These are phyloP conservation scores for Trichocladium antarcticum DNA, from an alignment of 495 filamentous ascomycete genomes.

Conservation along the genomic window DNA sequence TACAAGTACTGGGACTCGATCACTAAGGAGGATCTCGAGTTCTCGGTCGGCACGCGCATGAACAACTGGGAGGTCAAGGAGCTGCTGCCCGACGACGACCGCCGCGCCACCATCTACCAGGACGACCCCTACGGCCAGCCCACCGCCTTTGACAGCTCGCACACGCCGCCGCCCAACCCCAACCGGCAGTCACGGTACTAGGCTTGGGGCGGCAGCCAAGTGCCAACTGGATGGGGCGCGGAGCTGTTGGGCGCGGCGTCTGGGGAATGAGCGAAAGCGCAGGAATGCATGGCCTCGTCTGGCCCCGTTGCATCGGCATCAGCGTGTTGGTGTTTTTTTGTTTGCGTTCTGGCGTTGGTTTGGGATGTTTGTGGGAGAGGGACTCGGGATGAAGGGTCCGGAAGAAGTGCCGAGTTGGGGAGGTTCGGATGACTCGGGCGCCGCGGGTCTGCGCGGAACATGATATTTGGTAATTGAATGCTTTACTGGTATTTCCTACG, in stretches of 20 bases:
- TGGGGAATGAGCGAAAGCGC: no score
- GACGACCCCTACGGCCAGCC: constrained; percentile 45
- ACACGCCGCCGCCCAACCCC: constrained; percentile 31
- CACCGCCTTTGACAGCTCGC: constrained; percentile 34
- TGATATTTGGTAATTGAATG: constrained; percentile 5
- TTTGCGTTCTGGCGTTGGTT: constrained; percentile 5
- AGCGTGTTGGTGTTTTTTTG: constrained; percentile 17
- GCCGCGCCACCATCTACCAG: constrained; percentile 63
- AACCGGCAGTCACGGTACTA: constrained; percentile 28
- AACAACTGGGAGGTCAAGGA: constrained; percentile 99
- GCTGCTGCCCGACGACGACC: constrained; percentile 76
- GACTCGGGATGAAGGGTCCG: neutral
- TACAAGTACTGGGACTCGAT: constrained; percentile 99
- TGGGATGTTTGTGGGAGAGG: neutral
- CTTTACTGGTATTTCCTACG: neutral
- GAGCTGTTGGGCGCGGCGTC: neutral
- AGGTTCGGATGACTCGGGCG: no score
- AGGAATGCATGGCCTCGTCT: neutral
- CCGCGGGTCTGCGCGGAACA: neutral
- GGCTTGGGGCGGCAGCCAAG: no score
- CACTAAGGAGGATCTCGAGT: constrained; percentile 95
- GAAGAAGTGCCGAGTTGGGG: no score
- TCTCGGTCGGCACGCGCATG: constrained; percentile 85
- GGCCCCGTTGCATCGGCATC: constrained; percentile 14
- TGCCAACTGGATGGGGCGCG: neutral